phyloP scores from a whole-genome alignment of 106 monocot genomes.

The Allium cepa region DNA sequence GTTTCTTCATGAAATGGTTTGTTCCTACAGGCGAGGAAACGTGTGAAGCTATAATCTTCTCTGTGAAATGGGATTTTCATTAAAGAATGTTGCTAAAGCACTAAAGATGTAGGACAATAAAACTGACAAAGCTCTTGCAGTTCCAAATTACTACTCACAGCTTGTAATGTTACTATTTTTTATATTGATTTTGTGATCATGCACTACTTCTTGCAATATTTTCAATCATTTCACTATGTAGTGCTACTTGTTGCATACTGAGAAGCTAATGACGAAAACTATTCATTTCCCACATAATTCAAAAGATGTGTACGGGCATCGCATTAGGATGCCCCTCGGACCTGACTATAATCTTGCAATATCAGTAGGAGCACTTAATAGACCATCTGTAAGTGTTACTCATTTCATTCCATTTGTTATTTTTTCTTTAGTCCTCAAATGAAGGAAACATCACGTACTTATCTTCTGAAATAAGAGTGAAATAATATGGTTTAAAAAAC shows the following conservation, averaged over 20 bases:
- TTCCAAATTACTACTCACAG: too few relatives aligned
- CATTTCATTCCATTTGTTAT: neutral
- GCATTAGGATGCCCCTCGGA: conserved; percentile 87
- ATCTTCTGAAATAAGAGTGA: too few relatives aligned
- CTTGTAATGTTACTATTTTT: too few relatives aligned
- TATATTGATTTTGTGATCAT: neutral
- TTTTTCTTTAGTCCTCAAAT: neutral
- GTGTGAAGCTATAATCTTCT: too few relatives aligned
- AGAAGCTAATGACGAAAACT: conserved; percentile 51
- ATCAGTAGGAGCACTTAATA: conserved; percentile 68
- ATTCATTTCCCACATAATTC: conserved; percentile 79
- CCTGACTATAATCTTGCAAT: conserved; percentile 79
- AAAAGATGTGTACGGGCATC: conserved; percentile 79
- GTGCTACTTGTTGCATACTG: conserved; percentile 35
- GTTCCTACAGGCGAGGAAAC: too few relatives aligned
- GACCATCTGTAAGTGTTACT: conserved; percentile 62
- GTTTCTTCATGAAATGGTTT: too few relatives aligned
- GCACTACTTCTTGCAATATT: neutral
- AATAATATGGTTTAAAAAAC: too few relatives aligned
- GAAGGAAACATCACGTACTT: too few relatives aligned
- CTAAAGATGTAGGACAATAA: too few relatives aligned
- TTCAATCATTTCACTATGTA: neutral
- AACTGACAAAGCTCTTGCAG: too few relatives aligned
- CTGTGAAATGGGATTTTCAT: too few relatives aligned
- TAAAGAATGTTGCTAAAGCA: too few relatives aligned